Base-by-base conservation (phyloP, 768 basidiomycete species). In the Calocera cornea region DNA sequence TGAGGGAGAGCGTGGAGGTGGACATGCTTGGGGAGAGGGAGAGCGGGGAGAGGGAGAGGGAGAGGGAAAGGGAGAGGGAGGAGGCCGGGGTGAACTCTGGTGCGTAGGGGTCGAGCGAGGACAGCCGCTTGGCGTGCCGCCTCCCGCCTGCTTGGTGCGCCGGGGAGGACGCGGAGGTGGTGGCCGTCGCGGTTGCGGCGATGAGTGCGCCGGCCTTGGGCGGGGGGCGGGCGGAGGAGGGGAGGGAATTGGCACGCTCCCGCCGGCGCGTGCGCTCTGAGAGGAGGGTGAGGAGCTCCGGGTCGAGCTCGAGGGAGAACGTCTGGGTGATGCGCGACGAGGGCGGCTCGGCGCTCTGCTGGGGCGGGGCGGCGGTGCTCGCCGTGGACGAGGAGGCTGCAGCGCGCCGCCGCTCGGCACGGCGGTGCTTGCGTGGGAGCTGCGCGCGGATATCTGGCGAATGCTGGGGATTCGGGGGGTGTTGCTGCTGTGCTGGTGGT, bases 401-500 rank as follows among this genome's bases (percentile, higher is more conserved):
- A 34, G 40, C 44, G 47, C 22, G 34, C 60, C 54, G 49, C 34
- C 38, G 24, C 50, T 54, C 22, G 34, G 41, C 11, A 19, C 36
- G 31, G 3, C 54, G 64, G 11, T 19, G 68, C 66, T 24, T 34
- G 19, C 33, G 41, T 41, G 19, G 24, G 27, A 3, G 36, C n/a
- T 41, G 17, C n/a, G 27, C 11, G 67, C 41, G 65, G 34, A 65
- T 33, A 63, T 31, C 27, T n/a, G 17, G n/a, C n/a, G n/a, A 3
- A 27, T 70, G 69, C 33, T 49, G 67, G 12, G 68, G 38, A n/a
- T 34, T 31, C 1, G 66, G n/a, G 16, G 38, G 49, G 17, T 29
- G 36, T 31, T 27, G 34, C 19, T 3, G 34, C 24, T 70, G 69
- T 27, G 31, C 38, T 27, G 69, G 22, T 2, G 67, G 60, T 24